Evolutionary conservation across 2,329 filamentous ascomycete genomes (phyloP), one percentile per base, ranked within the genome.

Genomic region (Emmonsiellopsis sp.): DNA sequence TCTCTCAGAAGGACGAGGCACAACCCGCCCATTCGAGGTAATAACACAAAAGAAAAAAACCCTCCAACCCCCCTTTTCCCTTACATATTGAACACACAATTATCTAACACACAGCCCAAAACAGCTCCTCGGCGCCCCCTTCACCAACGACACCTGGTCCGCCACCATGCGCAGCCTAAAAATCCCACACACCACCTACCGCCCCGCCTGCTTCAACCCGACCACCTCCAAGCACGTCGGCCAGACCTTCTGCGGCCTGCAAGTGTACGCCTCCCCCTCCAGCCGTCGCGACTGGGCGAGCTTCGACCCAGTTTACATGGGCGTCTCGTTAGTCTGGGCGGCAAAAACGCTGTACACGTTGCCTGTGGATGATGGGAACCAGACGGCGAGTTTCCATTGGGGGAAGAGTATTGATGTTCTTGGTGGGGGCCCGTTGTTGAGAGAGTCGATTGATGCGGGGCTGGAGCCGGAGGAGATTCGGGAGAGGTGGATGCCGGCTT

Each of bases 341-440:
- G 32, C 48, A 13, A 37, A 42, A 27, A 37, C n/a, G 3, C 36
- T 50, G 21, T 50, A 39, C 17, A 42, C 48, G 4, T 9, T n/a
- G 6, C 36, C 36, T 1, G 34, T 14, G 13, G 14, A 27, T 14
- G 14, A 13, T 6, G 17, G 17, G 8, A 50, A 27, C 9, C 13
- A 40, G 48, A 47, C 43, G 53, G 44, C n/a, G 21, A 44, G 42
- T 27, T 44, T 52, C 36, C 42, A 52, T 51, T 27, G 48, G 32
- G 7, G 14, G 36, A 14, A 39, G 7, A 50, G 21, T 32, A 27
- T 50, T 21, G 48, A 50, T 42, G 3, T 37, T 8, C 33, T 50
- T 31, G 17, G 14, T 33, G 48, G 48, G 8, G 48, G 48, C 3
- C 32, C 48, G n/a, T 8, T 39, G 48, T 11, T 50, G 7, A 11